Evolutionary conservation across 306 rosid genomes (phyloP).

Genomic region (Potentilla sterilis): DNA sequence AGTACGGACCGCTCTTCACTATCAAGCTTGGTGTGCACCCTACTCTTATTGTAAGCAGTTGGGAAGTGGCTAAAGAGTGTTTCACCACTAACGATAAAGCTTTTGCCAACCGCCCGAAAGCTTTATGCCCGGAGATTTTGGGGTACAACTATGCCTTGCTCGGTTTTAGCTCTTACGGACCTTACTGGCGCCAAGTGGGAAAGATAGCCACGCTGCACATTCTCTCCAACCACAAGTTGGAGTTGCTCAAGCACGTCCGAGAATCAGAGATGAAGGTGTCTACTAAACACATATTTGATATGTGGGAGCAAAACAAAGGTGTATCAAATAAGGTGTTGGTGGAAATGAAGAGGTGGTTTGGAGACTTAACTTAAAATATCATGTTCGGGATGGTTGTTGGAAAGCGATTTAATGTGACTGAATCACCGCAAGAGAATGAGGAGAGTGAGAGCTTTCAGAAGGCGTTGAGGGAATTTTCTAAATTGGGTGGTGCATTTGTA

Average conservation of each 20-base stretch:
- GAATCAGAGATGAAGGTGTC: constrained; percentile 8
- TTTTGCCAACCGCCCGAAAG: neutral
- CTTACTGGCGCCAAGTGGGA: neutral
- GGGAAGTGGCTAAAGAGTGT: neutral
- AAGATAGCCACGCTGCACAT: neutral
- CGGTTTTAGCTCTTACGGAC: neutral
- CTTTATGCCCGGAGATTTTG: neutral
- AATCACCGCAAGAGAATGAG: neutral
- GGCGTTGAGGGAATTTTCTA: constrained; percentile 4
- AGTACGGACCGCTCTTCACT: neutral
- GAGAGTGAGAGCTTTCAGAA: neutral
- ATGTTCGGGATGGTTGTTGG: constrained; percentile 15
- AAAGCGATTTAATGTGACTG: neutral
- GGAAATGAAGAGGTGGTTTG: constrained; percentile 24
- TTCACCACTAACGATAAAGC: neutral
- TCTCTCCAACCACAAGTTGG: constrained; percentile 19
- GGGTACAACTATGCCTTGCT: neutral
- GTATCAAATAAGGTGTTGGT: neutral
- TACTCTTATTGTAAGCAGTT: neutral
- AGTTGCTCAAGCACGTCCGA: neutral
- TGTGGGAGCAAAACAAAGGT: neutral
- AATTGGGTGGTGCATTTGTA: neutral
- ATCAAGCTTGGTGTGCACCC: neutral
- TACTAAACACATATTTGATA: neutral
- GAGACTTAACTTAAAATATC: neutral